These are phyloP conservation scores for Chenopodium quinoa DNA, from an alignment of 148 eudicot species.

Conservation along the genomic window DNA sequence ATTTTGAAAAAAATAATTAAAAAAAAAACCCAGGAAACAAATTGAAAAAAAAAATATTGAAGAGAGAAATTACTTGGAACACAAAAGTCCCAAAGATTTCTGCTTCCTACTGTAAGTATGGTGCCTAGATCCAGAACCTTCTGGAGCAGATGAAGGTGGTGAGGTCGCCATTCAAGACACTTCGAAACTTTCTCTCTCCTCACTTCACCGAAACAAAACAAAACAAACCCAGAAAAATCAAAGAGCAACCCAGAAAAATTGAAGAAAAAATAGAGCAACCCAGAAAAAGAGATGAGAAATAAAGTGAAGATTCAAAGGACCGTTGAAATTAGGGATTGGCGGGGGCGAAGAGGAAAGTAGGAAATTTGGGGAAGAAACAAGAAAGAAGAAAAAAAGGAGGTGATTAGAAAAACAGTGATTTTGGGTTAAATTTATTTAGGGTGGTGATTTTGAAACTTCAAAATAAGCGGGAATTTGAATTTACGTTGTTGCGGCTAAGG, in stretches of 20 bases:
- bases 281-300: neutral
- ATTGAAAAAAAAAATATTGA: neutral
- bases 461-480: slow-evolving; percentile 36
- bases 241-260: neutral
- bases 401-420: neutral
- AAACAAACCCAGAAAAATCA: neutral
- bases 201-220: neutral
- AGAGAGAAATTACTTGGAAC: slow-evolving; percentile 60
- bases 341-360: neutral
- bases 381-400: neutral
- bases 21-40: neutral
- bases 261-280: neutral
- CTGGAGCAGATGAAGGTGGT: slow-evolving; percentile 23
- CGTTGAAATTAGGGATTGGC: slow-evolving; percentile 27
- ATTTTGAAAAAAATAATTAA: neutral
- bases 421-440: slow-evolving; percentile 1
- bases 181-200: neutral
- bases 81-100: slow-evolving; percentile 88
- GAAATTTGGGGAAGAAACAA: neutral
- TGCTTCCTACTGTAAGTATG: slow-evolving; percentile 69
- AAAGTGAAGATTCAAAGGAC: neutral
- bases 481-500: slow-evolving; percentile 2
- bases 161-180: slow-evolving; percentile 34
- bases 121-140: slow-evolving; percentile 49
- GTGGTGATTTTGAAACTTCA: slow-evolving; percentile 35